Conservation (phyloP, 805 yeast species). For the Alloascoidea africana region DNA sequence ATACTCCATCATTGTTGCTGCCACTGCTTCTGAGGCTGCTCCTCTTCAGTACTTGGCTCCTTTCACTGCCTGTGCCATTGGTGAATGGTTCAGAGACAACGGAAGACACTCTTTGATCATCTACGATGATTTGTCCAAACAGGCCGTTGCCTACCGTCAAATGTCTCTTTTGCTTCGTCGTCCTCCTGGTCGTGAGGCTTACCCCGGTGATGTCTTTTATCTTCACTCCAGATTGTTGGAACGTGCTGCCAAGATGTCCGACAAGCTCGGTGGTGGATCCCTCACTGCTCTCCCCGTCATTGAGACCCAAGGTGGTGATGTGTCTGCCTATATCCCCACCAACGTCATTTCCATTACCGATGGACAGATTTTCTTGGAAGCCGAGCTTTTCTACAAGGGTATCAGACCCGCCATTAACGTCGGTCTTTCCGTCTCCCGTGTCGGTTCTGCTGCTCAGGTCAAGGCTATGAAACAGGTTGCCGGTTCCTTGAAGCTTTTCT, state of each 20-base stretch:
- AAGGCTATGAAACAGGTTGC: constrained; percentile 99
- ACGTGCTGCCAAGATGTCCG: constrained; percentile 96
- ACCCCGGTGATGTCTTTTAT: constrained; percentile 96
- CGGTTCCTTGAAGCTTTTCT: constrained; percentile 98
- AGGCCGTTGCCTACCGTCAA: constrained; percentile 99
- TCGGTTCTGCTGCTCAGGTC: constrained; percentile 99
- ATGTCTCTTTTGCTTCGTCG: constrained; percentile 93
- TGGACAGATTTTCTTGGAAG: constrained; percentile 97
- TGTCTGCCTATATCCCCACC: constrained; percentile 94
- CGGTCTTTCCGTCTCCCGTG: constrained; percentile 99
- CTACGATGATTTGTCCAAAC: constrained; percentile 97
- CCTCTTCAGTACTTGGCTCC: constrained; percentile 99
- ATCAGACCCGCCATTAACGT: constrained; percentile 99
- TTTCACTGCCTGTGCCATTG: constrained; percentile 98
- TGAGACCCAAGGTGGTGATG: constrained; percentile 99
- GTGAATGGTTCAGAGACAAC: constrained; percentile 99
- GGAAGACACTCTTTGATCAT: constrained; percentile 94
- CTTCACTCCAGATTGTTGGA: constrained; percentile 89
- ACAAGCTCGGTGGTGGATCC: constrained; percentile 81
- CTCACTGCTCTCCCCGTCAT: constrained; percentile 92
- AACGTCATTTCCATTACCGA: constrained; percentile 95
- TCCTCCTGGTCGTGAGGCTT: constrained; percentile 95
- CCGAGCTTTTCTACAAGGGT: constrained; percentile 99
- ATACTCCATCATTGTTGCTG: constrained; percentile 96
- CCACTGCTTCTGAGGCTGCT: constrained; percentile 99